Percentiles rank a stretch among this genome's conserved stretches.
Evolutionary conservation across 1,284 basidiomycete genomes (phyloP).

Genomic region (Caloboletus firmus): DNA sequence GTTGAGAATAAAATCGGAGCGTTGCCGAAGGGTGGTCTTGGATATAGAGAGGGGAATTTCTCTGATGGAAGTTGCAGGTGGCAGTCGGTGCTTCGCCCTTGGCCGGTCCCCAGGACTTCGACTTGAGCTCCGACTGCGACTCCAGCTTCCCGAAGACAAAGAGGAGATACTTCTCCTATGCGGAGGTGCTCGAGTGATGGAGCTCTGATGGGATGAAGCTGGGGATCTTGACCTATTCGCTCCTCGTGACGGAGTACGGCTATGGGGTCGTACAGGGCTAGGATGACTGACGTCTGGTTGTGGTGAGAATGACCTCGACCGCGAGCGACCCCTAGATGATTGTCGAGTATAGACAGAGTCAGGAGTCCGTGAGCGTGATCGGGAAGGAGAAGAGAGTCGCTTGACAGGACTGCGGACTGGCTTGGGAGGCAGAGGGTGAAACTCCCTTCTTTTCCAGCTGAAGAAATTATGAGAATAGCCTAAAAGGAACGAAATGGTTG

Average conservation of each 20-base stretch:
- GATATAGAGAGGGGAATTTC: slow-evolving; percentile 40
- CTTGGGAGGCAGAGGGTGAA: slow-evolving; percentile 39
- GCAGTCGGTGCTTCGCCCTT: slow-evolving; percentile 63
- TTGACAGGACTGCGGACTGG: slow-evolving; percentile 32
- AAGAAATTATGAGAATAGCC: slow-evolving; percentile 1
- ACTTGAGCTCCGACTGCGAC: slow-evolving; percentile 53
- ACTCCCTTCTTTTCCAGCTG: slow-evolving; percentile 55
- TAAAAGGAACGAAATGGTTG: slow-evolving; percentile 2
- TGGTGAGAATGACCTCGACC: slow-evolving; percentile 56
- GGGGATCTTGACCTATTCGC: slow-evolving; percentile 37
- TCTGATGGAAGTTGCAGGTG: slow-evolving; percentile 46
- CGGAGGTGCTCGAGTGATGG: slow-evolving; percentile 25
- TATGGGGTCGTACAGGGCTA: slow-evolving; percentile 41
- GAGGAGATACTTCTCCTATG: slow-evolving; percentile 50
- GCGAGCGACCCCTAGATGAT: slow-evolving; percentile 65
- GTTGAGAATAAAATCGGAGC: slow-evolving; percentile 17
- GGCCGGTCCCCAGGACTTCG: slow-evolving; percentile 49
- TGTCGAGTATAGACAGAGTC: slow-evolving; percentile 62
- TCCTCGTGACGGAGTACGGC: slow-evolving; percentile 38
- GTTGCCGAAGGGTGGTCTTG: slow-evolving; percentile 33
- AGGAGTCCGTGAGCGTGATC: slow-evolving; percentile 60
- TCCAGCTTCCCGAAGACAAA: slow-evolving; percentile 47
- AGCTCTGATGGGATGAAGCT: slow-evolving; percentile 38
- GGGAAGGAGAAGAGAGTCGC: slow-evolving; percentile 46
- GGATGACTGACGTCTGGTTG: slow-evolving; percentile 54